Base-by-base conservation (phyloP, 768 basidiomycete genomes). In the Kwoniella bestiolae region DNA sequence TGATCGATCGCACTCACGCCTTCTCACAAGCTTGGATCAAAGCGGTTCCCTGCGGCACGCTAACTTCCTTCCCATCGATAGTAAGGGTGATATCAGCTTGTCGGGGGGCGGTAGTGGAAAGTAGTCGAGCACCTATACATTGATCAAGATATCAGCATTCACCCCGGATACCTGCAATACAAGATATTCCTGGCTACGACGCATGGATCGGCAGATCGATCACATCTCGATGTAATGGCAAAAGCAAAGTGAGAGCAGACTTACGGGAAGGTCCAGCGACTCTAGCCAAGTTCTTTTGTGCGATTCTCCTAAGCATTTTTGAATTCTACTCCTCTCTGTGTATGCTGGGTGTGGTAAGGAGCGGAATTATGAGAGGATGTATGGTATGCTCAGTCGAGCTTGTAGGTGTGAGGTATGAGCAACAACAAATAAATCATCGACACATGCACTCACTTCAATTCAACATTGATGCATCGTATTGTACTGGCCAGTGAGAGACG, bases 1-100 rank as follows among this genome's bases (percentile, higher is more conserved):
- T n/a, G n/a, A n/a, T 41, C 9, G 34, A 44, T 41, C 35, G 3
- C 31, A 65, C 65, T 66, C 52, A 66, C 66, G 56, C 59, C 59
- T 28, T 46, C 32, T 94, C 92, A 81, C 94, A 95, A 66, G 94
- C 94, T 82, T 96, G 94, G 79, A 96, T 95, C 77, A 95, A 84
- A n/a, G 94, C 94, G 71, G 92, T 91, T 60, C 77, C 95, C 84
- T 95, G 93, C 28, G 93, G 93, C 38, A 99, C 94, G 2, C 92
- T 94, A 23, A 99, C 94, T 83, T 94, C 90, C 83, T 94, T 96
- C 69, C 95, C 95, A 82, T 99, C 94, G 45, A 98, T 89, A 1
- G 94, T 95, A 31, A 98, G 83, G 32, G 93, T 95, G 72, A 97
- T 89, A 68, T 80, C 80, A 6, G 80, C 81, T 34, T 60, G 65